These are phyloP conservation scores for Tremella fuciformis DNA, from an alignment of 768 basidiomycete genomes.

Conservation along the genomic window DNA sequence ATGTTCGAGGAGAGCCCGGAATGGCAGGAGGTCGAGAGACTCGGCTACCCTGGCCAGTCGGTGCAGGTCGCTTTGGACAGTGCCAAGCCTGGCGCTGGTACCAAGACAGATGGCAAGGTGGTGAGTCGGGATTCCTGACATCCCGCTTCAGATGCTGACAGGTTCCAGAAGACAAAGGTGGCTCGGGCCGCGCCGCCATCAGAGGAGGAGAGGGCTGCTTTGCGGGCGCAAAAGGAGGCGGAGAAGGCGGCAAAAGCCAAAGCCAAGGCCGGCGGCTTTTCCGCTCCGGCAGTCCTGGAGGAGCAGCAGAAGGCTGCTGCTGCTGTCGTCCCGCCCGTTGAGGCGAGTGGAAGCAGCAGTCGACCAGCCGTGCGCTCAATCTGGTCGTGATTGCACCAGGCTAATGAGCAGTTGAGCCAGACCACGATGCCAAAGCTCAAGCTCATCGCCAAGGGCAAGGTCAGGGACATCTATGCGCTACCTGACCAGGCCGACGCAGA, in stretches of 20 bases:
- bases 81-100: constrained; percentile 24
- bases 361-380: constrained; percentile 8
- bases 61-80: constrained; percentile 20
- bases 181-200: constrained; percentile 34
- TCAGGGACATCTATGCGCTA: constrained; percentile 81
- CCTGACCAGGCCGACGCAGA: constrained; percentile 62
- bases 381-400: not conserved
- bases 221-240: constrained; percentile 38
- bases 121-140: constrained; percentile 7
- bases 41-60: constrained; percentile 69
- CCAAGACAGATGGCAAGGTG: constrained; percentile 34
- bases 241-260: constrained; percentile 47
- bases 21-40: constrained; percentile 70
- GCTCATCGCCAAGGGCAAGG: constrained; percentile 86
- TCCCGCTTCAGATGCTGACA: not conserved
- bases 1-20: constrained; percentile 73
- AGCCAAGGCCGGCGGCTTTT: constrained; percentile 26
- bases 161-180: constrained; percentile 30
- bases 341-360: constrained; percentile 23
- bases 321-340: constrained; percentile 14
- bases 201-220: constrained; percentile 44
- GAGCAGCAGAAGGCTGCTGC: constrained; percentile 18
- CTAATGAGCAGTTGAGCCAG: constrained; percentile 12
- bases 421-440: constrained; percentile 57
- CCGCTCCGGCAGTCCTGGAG: not conserved